Percentiles rank a stretch among this genome's conserved stretches.
Evolutionary conservation across 176 grass and related monocot species (phyloP).

Genomic region (Carex littledalei): DNA sequence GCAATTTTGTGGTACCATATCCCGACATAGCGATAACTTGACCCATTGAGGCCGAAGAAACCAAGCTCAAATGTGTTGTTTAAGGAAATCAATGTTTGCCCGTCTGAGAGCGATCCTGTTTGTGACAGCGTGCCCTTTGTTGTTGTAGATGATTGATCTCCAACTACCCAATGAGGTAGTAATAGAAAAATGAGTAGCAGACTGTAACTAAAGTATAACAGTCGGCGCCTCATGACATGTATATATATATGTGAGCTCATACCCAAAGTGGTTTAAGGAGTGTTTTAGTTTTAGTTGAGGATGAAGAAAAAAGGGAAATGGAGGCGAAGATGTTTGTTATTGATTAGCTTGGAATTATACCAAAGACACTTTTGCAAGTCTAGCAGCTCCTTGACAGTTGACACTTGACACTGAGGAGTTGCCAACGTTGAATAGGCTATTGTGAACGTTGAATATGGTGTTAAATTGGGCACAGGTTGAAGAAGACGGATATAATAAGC

Average conservation of each 20-base stretch:
- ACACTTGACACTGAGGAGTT: too few species aligned
- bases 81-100: slow-evolving; percentile 28
- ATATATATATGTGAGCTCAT: background rate
- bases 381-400: too few species aligned
- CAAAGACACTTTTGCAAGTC: too few species aligned
- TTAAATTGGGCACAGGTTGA: too few species aligned
- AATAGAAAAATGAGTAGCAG: slow-evolving; percentile 15
- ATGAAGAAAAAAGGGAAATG: background rate
- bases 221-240: background rate
- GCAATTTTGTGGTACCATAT: slow-evolving; percentile 29
- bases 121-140: slow-evolving; percentile 6
- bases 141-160: background rate
- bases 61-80: slow-evolving; percentile 25
- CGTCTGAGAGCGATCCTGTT: slow-evolving; percentile 44
- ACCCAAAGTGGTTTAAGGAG: too few species aligned
- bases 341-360: too few species aligned
- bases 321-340: too few species aligned
- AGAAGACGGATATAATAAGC: too few species aligned
- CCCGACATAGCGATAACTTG: slow-evolving; percentile 38
- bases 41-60: slow-evolving; percentile 47
- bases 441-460: too few species aligned
- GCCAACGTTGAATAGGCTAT: too few species aligned
- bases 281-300: background rate
- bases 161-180: slow-evolving; percentile 12
- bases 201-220: background rate